Base-by-base conservation (phyloP, 1,139 yeast species). In the Kodamaea suecica region DNA sequence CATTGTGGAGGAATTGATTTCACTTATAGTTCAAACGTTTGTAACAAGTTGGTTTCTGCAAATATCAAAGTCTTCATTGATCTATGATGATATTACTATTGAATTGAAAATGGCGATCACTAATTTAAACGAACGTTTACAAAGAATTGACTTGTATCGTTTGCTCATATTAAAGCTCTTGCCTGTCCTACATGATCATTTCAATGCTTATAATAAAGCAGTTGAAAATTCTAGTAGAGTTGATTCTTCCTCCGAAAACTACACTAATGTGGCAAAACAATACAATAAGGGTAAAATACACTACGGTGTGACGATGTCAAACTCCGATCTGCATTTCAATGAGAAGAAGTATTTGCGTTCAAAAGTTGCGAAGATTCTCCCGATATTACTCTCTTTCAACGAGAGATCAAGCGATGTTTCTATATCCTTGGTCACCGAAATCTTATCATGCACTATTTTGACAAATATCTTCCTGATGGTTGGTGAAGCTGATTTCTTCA, bases 401-500 rank as follows among this genome's bases (percentile, higher is more conserved):
- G 95, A 85, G 47, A 48, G 63, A 1, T 46, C 61, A 2, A 79
- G 84, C 11, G 66, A 66, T 0, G 63, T 80, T 3, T 80, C 76
- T 0, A 40, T 49, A 0, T 55, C 72, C 0, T 59, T 90, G 12
- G 53, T 82, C 0, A 66, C 80, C 13, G 96, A 90, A 49, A 66
- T 90, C 5, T 40, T 86, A 3, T 60, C 87, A 0, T 67, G 75
- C 35, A 67, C 75, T 0, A 50, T 69, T 1, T 39, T 69, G 12
- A 66, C 79, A 23, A 72, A 76, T 33, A 53, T 82, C 0, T 50
- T 84, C 17, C 57, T 64, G 15, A 72, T 82, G 64, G 49, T 84
- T 1, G 64, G 83, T 0, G 92, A 84, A 38, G 77, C 92, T 1
- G 95, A 87, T 52, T 84, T 79, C 42, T 83, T 83, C 75, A 90